Base-by-base conservation (phyloP, 2,329 filamentous ascomycete species). In the Ceratocystis cacaofunesta region DNA sequence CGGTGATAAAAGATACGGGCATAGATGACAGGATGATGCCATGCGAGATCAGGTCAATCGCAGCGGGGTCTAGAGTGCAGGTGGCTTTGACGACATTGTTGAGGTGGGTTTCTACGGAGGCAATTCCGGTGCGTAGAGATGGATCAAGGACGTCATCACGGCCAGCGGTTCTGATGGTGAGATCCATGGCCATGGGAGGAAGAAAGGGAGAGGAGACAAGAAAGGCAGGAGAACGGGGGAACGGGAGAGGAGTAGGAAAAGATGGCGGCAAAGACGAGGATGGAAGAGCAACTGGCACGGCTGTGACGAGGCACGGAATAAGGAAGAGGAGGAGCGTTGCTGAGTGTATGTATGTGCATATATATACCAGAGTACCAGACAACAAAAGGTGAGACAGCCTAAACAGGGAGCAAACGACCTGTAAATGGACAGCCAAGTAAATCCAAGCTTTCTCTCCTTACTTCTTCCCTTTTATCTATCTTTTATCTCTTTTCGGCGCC, bases 91-190 rank as follows among this genome's bases (percentile, higher is more conserved):
- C 61, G 15, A 63, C 65, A 30, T 62, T 48, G 15, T 62, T 36
- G 17, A 67, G 46, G 12, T 67, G 61, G 17, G 48, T 60, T 48
- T 67, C 62, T 36, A 67, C 61, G 22, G 62, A 44, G 15, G 55
- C 32, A 19, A 67, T 67, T 55, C 52, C 61, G 46, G 62, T 61
- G 62, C 62, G 65, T 4, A 67, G 60, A 32, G 60, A 64, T 10
- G 62, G 65, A 44, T 62, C 63, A 25, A 64, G 62, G 19, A 32
- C 32, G 30, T 61, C 63, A 61, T 65, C 63, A 19, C 63, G 43
- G 30, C 30, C 55, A 19, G 48, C 41, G 15, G n/a, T 32, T 17
- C 63, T 55, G 44, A 65, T 60, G 25, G 25, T 61, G 41, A 65
- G 43, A 43, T 65, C 55, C 63, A 61, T 65, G 22, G 43, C 46